These are phyloP conservation scores for Cyanodermella asteris DNA, from an alignment of 2,329 filamentous ascomycete species.

Conservation along the genomic window DNA sequence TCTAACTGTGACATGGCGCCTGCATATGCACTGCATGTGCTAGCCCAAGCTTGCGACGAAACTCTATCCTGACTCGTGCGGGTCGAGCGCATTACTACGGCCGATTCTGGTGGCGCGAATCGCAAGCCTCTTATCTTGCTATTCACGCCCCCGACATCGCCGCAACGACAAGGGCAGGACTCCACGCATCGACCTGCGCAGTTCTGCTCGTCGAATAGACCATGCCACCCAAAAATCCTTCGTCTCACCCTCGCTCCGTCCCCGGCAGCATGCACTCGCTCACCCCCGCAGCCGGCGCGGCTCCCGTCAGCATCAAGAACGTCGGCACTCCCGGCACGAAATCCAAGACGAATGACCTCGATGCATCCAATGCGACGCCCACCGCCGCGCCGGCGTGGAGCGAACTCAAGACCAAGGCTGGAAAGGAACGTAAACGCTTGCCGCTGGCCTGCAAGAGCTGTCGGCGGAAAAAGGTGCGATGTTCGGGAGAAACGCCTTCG, in stretches of 20 bases:
- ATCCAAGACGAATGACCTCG: conserved; percentile 7
- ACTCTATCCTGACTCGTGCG: no score
- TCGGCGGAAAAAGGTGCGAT: conserved; percentile 89
- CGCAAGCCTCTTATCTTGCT: no score
- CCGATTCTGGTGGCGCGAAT: no score
- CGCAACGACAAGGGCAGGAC: no score
- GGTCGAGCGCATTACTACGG: no score
- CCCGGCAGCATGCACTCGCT: conserved; percentile 9
- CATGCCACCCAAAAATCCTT: no score
- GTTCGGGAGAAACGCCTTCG: conserved; percentile 89
- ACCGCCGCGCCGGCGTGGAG: conserved; percentile 58
- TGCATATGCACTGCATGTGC: no score
- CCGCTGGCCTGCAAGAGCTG: conserved; percentile 91
- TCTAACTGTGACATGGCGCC: no score
- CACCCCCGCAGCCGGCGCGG: conserved; percentile 7
- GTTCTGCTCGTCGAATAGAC: no score
- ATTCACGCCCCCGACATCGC: no score
- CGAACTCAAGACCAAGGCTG: conserved; percentile 73
- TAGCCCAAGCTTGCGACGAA: no score
- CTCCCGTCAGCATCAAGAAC: conserved; percentile 7
- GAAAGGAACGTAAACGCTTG: conserved; percentile 82
- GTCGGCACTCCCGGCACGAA: conserved; percentile 7
- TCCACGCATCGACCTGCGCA: no score
- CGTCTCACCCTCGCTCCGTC: conserved; percentile 6
- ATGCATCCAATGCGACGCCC: conserved; percentile 15